These are phyloP conservation scores for Pseudisothecium myosuroides DNA, from an alignment of 225 moss, liverwort and hornwort genomes.

Conservation along the genomic window DNA sequence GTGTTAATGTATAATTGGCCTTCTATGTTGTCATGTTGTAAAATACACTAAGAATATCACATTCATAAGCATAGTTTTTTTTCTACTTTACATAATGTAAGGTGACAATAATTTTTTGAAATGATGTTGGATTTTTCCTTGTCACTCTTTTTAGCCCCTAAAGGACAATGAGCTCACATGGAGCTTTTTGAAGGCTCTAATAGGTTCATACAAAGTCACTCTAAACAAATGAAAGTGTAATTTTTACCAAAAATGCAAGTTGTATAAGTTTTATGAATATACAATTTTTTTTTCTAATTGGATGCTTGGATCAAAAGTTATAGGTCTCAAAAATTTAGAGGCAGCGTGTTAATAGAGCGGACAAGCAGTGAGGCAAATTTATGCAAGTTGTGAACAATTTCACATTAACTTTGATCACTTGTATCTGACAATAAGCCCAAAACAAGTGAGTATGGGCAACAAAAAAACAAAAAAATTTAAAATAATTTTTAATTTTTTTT, in stretches of 20 bases:
- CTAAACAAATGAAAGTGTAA: neutral
- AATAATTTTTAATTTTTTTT: too few relatives aligned
- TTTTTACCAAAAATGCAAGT: neutral
- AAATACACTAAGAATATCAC: neutral
- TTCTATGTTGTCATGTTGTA: neutral
- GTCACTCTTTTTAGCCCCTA: neutral
- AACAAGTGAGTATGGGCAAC: too few relatives aligned
- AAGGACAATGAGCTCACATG: neutral
- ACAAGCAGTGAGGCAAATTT: neutral
- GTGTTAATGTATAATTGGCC: neutral
- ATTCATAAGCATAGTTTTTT: neutral
- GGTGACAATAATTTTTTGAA: neutral
- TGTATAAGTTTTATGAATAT: neutral
- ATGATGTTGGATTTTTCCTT: neutral
- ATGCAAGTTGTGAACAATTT: neutral
- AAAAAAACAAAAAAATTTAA: too few relatives aligned
- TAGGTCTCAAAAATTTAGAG: neutral
- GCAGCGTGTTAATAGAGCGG: fast-evolving
- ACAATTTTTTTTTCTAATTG: neutral
- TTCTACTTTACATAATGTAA: neutral
- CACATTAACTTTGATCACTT: neutral
- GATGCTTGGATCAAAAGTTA: neutral
- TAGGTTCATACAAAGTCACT: neutral
- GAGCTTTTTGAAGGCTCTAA: fast-evolving
- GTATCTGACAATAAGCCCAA: too few relatives aligned